Base-by-base conservation (phyloP, 805 yeast species). In the Priceomyces fermenticarens region DNA sequence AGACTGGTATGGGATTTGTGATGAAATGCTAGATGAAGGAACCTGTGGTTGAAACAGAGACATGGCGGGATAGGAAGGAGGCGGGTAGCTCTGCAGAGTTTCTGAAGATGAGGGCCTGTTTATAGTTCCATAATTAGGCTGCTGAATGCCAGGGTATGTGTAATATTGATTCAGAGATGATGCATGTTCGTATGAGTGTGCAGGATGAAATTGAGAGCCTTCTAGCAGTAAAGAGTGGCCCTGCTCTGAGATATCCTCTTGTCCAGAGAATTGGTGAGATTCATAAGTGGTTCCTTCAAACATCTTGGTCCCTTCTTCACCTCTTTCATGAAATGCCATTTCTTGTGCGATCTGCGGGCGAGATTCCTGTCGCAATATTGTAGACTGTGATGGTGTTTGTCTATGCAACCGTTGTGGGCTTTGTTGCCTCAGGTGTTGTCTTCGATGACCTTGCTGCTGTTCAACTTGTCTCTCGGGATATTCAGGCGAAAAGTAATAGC, bases 401-500 rank as follows among this genome's bases (percentile, higher is more conserved):
- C 25, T 4, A 20, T 8, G 25, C 25, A 20, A 8, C 25, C 25
- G 25, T 20, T 20, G 25, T 20, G 25, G 25, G 8, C 25, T 20
- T 4, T 20, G 25, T 20, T 8, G 25, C 4, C 25, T 8, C 8
- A n/a, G n/a, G 10, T 32, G 26, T 20, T 32, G 26, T 20, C 8
- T 20, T 20, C 8, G 4, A 4, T 20, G 25, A 20, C 25, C 25
- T 20, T 20, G 25, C 25, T 8, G 15, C 32, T 29, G 32, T 7
- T 6, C 32, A 29, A n/a, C 32, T 30, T 35, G 38, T 9, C 30
- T 16, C 12, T 35, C 38, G 9, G 27, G 13, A 20, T 31, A 20
- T 10, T 39, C 37, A 15, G 41, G 37, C 4, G 49, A 48, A 43
- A 56, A 59, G 44, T 59, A 63, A 44, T 57, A 63, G 27, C 60